Evolutionary conservation across 2,329 filamentous ascomycete genomes (phyloP).

Genomic region (Xylaria sp.): DNA sequence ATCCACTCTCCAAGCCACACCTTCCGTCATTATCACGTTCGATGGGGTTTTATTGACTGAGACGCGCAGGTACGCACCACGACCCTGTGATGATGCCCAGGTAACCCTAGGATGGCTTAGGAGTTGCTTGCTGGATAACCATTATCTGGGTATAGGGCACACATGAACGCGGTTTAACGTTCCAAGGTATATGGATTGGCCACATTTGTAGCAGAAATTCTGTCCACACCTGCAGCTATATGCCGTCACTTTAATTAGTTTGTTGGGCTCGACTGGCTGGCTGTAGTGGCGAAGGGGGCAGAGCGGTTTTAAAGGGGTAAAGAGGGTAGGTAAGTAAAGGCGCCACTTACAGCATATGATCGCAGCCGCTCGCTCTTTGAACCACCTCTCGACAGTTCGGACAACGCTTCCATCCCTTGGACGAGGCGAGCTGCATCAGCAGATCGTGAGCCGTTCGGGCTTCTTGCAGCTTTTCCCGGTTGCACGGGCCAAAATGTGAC

Average conservation of each 20-base stretch:
- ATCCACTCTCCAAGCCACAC: no score
- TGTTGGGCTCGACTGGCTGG: neutral
- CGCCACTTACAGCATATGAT: constrained; percentile 21
- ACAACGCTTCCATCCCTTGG: constrained; percentile 28
- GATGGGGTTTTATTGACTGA: no score
- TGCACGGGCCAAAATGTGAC: constrained; percentile 26
- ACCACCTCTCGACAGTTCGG: constrained; percentile 24
- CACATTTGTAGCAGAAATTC: constrained; percentile 26
- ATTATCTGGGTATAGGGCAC: no score
- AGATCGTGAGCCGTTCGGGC: neutral
- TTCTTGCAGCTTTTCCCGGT: constrained; percentile 8
- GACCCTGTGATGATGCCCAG: no score
- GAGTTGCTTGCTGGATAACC: no score
- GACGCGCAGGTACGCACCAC: no score
- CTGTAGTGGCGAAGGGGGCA: neutral
- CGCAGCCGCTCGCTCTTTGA: constrained; percentile 24
- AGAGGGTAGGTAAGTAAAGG: neutral
- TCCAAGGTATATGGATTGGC: constrained; percentile 5
- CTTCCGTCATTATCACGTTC: no score
- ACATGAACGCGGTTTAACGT: constrained; percentile 4
- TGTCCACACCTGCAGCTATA: constrained; percentile 26
- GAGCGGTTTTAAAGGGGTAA: no score
- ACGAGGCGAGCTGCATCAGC: constrained; percentile 7
- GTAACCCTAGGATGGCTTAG: no score
- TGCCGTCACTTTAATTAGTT: neutral